phyloP scores from a whole-genome alignment of 257 asterid genomes.

The Fraxinus americana region DNA sequence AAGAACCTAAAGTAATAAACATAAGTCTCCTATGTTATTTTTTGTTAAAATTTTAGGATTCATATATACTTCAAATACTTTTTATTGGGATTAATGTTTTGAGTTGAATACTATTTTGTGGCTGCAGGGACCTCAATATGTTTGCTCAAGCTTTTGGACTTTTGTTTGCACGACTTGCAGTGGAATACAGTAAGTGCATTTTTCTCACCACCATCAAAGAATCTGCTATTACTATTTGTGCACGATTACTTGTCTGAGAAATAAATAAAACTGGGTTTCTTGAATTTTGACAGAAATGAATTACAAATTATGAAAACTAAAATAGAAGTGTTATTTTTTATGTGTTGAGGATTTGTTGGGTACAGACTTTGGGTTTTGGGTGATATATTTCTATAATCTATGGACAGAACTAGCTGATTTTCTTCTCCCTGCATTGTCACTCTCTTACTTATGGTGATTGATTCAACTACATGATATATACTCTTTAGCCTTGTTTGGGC shows the following conservation, averaged over 20 bases:
- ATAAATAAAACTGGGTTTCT: not conserved
- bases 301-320: not conserved
- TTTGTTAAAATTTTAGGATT: not conserved
- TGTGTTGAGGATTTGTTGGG: not conserved
- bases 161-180: conserved; percentile 90
- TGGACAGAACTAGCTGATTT: not conserved
- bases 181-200: conserved; percentile 80
- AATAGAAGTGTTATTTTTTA: not conserved
- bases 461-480: not conserved
- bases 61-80: not conserved
- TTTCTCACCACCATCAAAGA: not conserved
- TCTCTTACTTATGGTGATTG: not conserved
- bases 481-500: not conserved
- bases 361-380: not conserved
- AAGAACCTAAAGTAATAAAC: not conserved
- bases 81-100: conserved; percentile 3
- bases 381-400: not conserved
- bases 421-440: not conserved
- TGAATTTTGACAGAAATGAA: not conserved
- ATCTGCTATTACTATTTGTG: not conserved
- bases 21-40: not conserved
- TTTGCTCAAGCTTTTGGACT: conserved; percentile 94
- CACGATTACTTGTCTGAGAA: not conserved
- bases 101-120: conserved; percentile 17
- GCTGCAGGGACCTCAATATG: conserved; percentile 96